phyloP scores from a whole-genome alignment of 1,139 yeast genomes.

The Hyphopichia buzzinii region DNA sequence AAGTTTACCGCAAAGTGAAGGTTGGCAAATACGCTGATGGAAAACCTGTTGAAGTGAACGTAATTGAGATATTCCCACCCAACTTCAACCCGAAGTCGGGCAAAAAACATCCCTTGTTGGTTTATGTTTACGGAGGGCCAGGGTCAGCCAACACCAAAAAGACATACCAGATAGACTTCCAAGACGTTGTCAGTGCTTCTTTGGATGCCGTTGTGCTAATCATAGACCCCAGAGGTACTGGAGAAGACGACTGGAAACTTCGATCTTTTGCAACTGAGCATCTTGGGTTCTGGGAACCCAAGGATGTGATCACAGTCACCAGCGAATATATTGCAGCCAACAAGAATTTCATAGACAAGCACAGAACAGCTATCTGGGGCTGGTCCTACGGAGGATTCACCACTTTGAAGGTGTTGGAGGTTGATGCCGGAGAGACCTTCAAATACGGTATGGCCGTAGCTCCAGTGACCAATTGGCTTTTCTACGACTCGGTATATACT shows the following conservation, averaged over 20 bases:
- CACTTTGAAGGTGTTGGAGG: constrained; percentile 69
- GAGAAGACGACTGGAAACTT: constrained; percentile 79
- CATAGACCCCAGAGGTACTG: constrained; percentile 95
- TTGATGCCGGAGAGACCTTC: constrained; percentile 58
- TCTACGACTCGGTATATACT: constrained; percentile 77
- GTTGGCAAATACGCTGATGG: constrained; percentile 40
- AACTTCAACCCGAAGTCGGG: constrained; percentile 48
- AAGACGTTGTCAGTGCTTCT: constrained; percentile 65
- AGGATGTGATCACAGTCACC: constrained; percentile 71
- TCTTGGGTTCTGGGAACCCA: constrained; percentile 85
- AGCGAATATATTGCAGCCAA: constrained; percentile 55
- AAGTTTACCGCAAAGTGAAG: constrained; percentile 45
- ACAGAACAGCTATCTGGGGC: constrained; percentile 83
- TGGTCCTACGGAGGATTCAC: constrained; percentile 85
- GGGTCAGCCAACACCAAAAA: constrained; percentile 75
- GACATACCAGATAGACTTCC: constrained; percentile 57
- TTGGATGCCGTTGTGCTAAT: constrained; percentile 73
- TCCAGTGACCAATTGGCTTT: constrained; percentile 76
- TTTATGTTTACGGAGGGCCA: constrained; percentile 92
- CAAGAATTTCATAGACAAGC: constrained; percentile 53
- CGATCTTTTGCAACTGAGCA: constrained; percentile 64
- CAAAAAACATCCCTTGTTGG: constrained; percentile 72
- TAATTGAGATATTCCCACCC: constrained; percentile 74
- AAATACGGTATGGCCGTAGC: constrained; percentile 80
- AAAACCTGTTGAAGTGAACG: constrained; percentile 52